Evolutionary conservation across 2,329 filamentous ascomycete genomes (phyloP), one percentile per base, ranked within the genome.

Genomic region (Botrytis squamosa): DNA sequence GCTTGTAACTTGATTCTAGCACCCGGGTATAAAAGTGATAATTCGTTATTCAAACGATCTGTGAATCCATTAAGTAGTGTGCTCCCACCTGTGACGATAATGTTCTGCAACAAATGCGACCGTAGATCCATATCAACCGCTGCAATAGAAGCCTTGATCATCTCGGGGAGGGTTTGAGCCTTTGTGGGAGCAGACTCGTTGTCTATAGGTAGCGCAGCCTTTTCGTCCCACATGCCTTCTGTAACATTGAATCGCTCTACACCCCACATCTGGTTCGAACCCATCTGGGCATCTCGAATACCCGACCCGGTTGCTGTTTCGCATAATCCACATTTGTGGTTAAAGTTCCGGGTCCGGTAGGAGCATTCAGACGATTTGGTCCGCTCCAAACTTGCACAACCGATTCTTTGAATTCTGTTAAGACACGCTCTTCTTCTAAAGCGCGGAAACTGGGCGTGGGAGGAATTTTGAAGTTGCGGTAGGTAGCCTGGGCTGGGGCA

Each of bases 271-370:
- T 97, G 93, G 85, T 98, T 99, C 85, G 92, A 95, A 69, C 96
- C 96, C 96, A 81, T 98, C 94, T 16, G 96, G 96, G 96, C 88
- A 99, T 96, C 85, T 99, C 96, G 80, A 98, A 99, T 18, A 96
- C 92, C 70, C 94, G 91, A 59, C 93, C 93, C 0, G 94, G 93
- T 76, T 91, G 90, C 63, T 84, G 87, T 81, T 89, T 91, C 74
- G 91, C 91, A 66, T 90, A 86, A 60, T 98, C 95, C 81, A 96
- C 90, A 81, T 95, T 97, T 8, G 85, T 83, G 40, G 84, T 57
- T 18, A 9, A 29, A 57, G 52, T 78, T 55, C 91, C 90, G 36
- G 84, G 88, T 77, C 82, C 84, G 60, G 83, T 82, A 59, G 78
- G 81, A 78, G 80, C 82, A 74, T 76, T 82, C 79, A 94, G 90